Evolutionary conservation across 768 basidiomycete genomes (phyloP).

Genomic region (Psilocybe cyanescens): DNA sequence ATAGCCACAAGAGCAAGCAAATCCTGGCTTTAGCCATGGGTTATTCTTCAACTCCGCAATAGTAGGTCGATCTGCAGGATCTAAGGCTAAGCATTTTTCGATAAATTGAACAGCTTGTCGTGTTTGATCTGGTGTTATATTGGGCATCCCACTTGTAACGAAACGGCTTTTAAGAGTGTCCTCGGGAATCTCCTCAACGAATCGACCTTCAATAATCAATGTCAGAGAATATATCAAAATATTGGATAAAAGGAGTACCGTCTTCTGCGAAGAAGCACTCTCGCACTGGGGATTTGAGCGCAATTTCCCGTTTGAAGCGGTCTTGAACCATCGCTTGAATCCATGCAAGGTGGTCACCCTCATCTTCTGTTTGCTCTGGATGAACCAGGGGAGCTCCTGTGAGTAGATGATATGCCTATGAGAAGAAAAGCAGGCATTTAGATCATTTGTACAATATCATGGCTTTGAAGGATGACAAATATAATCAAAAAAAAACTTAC

Average conservation of each 20-base stretch:
- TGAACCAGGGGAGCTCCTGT: slow-evolving; percentile 9
- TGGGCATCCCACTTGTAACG: background rate
- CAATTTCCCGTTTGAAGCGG: slow-evolving; percentile 3
- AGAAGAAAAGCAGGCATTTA: background rate
- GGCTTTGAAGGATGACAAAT: no score
- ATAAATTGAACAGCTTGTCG: background rate
- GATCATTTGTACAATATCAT: background rate
- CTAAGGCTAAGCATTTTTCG: background rate
- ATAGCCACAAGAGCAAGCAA: background rate
- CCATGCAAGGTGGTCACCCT: slow-evolving; percentile 12
- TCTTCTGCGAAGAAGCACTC: slow-evolving; percentile 7
- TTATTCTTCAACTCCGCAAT: slow-evolving; percentile 1
- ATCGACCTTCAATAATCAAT: background rate
- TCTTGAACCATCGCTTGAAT: slow-evolving; percentile 12
- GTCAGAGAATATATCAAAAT: background rate
- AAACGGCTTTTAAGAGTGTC: slow-evolving; percentile 10
- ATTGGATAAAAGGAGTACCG: background rate
- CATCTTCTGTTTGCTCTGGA: slow-evolving; percentile 7
- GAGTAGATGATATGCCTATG: background rate
- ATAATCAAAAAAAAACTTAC: slow-evolving; percentile 5
- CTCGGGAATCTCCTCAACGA: slow-evolving; percentile 10
- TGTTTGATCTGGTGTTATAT: slow-evolving; percentile 2
- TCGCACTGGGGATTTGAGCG: background rate
- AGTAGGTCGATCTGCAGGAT: slow-evolving; percentile 10
- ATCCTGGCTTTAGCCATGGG: slow-evolving; percentile 8